Percentiles rank a stretch among this genome's conserved stretches.
Conservation (phyloP, 2,329 filamentous ascomycete genomes). For the Mariannaea sp. region DNA sequence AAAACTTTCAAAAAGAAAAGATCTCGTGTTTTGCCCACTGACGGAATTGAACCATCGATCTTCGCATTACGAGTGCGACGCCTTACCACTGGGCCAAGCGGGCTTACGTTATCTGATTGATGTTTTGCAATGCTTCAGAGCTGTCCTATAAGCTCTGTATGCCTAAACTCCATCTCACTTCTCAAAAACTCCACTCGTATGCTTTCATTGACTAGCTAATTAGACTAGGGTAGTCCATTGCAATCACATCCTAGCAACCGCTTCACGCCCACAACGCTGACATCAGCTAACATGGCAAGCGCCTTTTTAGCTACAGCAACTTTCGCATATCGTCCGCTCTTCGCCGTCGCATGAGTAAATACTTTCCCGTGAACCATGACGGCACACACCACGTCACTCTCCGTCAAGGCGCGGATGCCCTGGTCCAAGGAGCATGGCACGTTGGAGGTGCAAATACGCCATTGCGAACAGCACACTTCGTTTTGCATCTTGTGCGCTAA, state of each 20-base stretch:
- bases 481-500: conserved; percentile 67
- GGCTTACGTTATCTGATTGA: conserved; percentile 23
- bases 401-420: conserved; percentile 44
- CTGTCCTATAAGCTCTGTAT: conserved; percentile 17
- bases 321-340: conserved; percentile 75
- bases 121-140: not conserved
- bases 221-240: no score
- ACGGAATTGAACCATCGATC: conserved; percentile 36
- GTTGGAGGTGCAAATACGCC: conserved; percentile 58
- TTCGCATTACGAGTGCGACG: conserved; percentile 38
- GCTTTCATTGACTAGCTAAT: no score
- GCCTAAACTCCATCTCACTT: not conserved
- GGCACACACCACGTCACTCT: conserved; percentile 67
- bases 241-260: conserved; percentile 69
- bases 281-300: conserved; percentile 50
- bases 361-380: conserved; percentile 77
- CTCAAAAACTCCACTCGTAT: no score
- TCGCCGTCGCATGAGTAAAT: conserved; percentile 63
- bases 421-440: conserved; percentile 49
- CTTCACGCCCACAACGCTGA: conserved; percentile 60
- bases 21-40: conserved; percentile 21
- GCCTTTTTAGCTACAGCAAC: conserved; percentile 66
- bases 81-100: conserved; percentile 37
- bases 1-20: not conserved
- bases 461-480: conserved; percentile 67